Evolutionary conservation across 805 yeast species (phyloP).

Genomic region (Ogataea dorogensis): DNA sequence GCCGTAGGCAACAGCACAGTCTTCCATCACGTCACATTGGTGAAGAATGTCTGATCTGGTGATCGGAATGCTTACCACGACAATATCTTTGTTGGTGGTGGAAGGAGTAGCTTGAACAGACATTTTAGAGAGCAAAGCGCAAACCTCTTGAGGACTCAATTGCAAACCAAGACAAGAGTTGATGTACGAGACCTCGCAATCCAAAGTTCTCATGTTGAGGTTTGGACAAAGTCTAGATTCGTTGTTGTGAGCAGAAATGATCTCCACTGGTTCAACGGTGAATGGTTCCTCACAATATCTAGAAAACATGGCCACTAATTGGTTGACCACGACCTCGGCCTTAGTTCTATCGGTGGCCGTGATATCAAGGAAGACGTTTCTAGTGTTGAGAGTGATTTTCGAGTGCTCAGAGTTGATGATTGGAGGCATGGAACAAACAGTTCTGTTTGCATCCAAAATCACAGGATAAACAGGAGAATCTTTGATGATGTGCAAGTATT

Average conservation of each 20-base stretch:
- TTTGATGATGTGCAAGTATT: constrained; percentile 81
- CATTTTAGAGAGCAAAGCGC: constrained; percentile 73
- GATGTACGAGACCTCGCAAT: constrained; percentile 79
- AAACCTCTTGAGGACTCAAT: constrained; percentile 64
- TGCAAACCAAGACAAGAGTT: constrained; percentile 91
- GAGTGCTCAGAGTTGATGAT: constrained; percentile 91
- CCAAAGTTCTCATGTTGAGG: constrained; percentile 61
- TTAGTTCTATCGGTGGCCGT: constrained; percentile 96
- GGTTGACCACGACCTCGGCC: constrained; percentile 88
- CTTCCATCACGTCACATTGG: constrained; percentile 98
- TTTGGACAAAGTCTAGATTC: constrained; percentile 77
- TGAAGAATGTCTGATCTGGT: constrained; percentile 96
- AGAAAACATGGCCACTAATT: constrained; percentile 93
- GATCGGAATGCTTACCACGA: constrained; percentile 77
- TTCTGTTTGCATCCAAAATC: constrained; percentile 70
- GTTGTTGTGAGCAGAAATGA: constrained; percentile 76
- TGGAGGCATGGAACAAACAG: constrained; percentile 93
- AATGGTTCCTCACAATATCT: constrained; percentile 79
- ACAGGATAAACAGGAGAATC: constrained; percentile 91
- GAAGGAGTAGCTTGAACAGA: constrained; percentile 65
- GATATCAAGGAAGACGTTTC: constrained; percentile 85
- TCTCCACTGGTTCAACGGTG: constrained; percentile 85
- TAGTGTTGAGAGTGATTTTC: constrained; percentile 81
- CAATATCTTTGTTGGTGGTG: constrained; percentile 42
- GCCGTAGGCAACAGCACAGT: constrained; percentile 95